Evolutionary conservation across 345 rosid genomes (phyloP).

Genomic region (Rhodomyrtus tomentosa): DNA sequence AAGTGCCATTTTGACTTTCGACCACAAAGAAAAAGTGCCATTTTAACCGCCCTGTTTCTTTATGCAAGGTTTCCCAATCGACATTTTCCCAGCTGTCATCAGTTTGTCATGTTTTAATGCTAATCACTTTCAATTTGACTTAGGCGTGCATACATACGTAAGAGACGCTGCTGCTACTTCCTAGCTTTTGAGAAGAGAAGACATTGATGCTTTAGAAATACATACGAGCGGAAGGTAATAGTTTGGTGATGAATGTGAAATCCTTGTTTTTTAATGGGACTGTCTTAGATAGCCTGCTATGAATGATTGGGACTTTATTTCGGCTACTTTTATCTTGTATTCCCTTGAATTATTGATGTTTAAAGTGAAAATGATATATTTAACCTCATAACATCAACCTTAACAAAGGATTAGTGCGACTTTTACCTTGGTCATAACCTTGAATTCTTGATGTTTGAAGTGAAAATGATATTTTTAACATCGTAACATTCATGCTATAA

Average conservation of each 20-base stretch:
- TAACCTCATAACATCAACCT: neutral
- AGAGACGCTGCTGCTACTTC: slow-evolving; percentile 43
- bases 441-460: neutral
- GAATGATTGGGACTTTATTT: neutral
- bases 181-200: slow-evolving; percentile 26
- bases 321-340: neutral
- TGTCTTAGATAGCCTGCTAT: neutral
- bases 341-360: neutral
- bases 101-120: neutral
- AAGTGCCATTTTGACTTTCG: neutral
- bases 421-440: neutral
- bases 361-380: neutral
- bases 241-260: neutral
- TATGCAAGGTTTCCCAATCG: neutral
- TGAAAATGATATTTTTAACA: neutral
- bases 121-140: neutral
- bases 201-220: slow-evolving; percentile 53
- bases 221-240: slow-evolving; percentile 49
- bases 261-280: neutral
- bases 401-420: neutral
- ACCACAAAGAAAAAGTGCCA: no score
- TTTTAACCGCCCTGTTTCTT: neutral
- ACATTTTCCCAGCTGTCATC: neutral
- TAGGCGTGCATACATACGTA: slow-evolving; percentile 29
- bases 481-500: neutral